Evolutionary conservation across 805 yeast species (phyloP).

Genomic region (Nakazawaea peltata): DNA sequence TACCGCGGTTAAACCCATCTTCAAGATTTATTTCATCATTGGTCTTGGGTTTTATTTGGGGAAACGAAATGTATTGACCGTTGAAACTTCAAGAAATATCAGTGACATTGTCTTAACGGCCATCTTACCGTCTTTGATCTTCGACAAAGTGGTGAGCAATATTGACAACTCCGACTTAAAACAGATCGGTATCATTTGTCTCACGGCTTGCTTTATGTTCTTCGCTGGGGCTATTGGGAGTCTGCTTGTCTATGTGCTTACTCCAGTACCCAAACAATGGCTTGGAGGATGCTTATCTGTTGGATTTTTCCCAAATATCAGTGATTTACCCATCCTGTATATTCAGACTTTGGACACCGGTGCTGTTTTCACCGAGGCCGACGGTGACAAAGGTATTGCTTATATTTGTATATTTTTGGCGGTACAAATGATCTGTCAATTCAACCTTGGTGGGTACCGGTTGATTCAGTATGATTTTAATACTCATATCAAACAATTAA

Average conservation of each 20-base stretch:
- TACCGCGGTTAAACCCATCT: conserved; percentile 77
- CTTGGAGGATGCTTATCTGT: conserved; percentile 67
- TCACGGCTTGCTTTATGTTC: conserved; percentile 38
- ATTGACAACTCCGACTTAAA: conserved; percentile 63
- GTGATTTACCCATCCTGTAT: conserved; percentile 84
- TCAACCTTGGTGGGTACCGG: conserved; percentile 69
- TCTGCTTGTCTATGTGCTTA: conserved; percentile 29
- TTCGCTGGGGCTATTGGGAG: conserved; percentile 36
- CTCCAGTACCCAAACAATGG: conserved; percentile 68
- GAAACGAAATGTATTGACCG: conserved; percentile 51
- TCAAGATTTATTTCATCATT: conserved; percentile 70
- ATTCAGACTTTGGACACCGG: conserved; percentile 64
- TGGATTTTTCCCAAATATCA: conserved; percentile 69
- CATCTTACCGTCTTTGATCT: conserved; percentile 68
- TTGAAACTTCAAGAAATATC: conserved; percentile 60
- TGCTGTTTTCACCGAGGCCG: conserved; percentile 43
- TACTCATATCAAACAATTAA: conserved; percentile 16
- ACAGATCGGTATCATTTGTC: conserved; percentile 55
- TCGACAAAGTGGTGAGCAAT: conserved; percentile 61
- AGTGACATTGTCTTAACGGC: conserved; percentile 63
- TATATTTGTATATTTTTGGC: conserved; percentile 73
- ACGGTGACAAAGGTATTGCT: conserved; percentile 74
- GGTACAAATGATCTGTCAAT: conserved; percentile 57
- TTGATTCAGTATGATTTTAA: conserved; percentile 64
- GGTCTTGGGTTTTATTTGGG: conserved; percentile 62